Evolutionary conservation across 768 basidiomycete species (phyloP).

Genomic region (Thelephora aurantiotincta): DNA sequence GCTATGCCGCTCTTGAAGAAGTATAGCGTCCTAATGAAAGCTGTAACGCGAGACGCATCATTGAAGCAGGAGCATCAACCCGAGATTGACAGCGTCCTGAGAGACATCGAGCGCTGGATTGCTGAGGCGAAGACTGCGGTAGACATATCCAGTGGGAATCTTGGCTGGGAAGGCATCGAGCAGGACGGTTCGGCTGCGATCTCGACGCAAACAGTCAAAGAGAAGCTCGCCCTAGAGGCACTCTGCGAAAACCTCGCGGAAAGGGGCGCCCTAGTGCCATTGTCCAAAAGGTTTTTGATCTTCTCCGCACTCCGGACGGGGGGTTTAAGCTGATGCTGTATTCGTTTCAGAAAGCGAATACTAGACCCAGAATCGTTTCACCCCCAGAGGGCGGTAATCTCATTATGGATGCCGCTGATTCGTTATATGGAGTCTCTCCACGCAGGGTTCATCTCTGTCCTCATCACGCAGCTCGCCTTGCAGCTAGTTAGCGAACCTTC

Average conservation of each 20-base stretch:
- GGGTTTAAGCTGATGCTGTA: not conserved
- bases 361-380: conserved; percentile 25
- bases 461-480: conserved; percentile 32
- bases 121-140: conserved; percentile 57
- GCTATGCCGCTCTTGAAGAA: conserved; percentile 53
- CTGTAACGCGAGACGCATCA: conserved; percentile 49
- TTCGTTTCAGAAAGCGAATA: conserved; percentile 37
- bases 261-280: conserved; percentile 65
- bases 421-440: conserved; percentile 43
- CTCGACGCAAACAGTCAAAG: conserved; percentile 22
- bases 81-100: conserved; percentile 33
- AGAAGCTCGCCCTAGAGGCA: conserved; percentile 52
- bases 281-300: conserved; percentile 61
- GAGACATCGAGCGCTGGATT: conserved; percentile 68
- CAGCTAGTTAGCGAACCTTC: conserved; percentile 13
- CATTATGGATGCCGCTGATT: conserved; percentile 56
- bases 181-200: conserved; percentile 14
- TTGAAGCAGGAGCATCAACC: conserved; percentile 34
- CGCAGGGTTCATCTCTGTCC: conserved; percentile 32
- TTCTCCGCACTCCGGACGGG: not conserved
- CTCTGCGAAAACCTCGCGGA: conserved; percentile 56
- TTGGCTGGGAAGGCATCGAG: conserved; percentile 32
- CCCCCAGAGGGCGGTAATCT: conserved; percentile 37
- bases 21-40: conserved; percentile 61
- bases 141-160: conserved; percentile 28